Conservation (phyloP, 176 grass and related monocot genomes). For the Cymbopogon citratus region DNA sequence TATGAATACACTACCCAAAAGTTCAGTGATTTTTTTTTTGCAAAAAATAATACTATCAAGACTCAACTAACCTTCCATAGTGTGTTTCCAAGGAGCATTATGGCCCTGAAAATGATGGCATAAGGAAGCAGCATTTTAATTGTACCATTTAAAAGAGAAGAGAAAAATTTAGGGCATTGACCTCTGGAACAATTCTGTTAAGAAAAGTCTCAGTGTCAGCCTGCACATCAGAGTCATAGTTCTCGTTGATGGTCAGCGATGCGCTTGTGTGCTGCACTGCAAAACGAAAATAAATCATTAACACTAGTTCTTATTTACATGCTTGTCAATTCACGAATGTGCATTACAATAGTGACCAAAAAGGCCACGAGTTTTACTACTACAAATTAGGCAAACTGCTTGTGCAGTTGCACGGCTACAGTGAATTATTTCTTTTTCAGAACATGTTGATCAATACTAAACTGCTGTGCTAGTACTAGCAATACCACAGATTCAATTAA, state of each 20-base stretch:
- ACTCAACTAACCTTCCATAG: conserved; percentile 72
- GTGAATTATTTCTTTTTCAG: neutral
- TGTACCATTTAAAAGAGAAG: neutral
- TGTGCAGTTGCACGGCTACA: neutral
- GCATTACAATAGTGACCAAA: neutral
- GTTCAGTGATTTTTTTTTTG: neutral
- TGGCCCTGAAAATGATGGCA: conserved; percentile 47
- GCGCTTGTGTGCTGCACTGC: conserved; percentile 98
- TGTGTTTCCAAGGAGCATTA: conserved; percentile 96
- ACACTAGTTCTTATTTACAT: conserved; percentile 10
- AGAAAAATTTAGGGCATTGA: conserved; percentile 1
- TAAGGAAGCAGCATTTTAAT: conserved; percentile 7
- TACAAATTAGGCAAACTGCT: neutral
- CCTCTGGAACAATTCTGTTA: conserved; percentile 88
- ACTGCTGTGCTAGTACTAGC: neutral
- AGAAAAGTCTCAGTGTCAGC: conserved; percentile 93
- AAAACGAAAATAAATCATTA: conserved; percentile 22
- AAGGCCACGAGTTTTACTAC: neutral
- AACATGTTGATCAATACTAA: neutral
- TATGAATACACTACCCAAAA: neutral
- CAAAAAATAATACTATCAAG: neutral
- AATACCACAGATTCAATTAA: neutral
- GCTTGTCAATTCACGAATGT: neutral
- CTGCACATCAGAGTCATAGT: conserved; percentile 90
- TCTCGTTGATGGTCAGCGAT: conserved; percentile 95